Evolutionary conservation across 352 stramenopile species (phyloP).

Genomic region (Phytopythium vexans): DNA sequence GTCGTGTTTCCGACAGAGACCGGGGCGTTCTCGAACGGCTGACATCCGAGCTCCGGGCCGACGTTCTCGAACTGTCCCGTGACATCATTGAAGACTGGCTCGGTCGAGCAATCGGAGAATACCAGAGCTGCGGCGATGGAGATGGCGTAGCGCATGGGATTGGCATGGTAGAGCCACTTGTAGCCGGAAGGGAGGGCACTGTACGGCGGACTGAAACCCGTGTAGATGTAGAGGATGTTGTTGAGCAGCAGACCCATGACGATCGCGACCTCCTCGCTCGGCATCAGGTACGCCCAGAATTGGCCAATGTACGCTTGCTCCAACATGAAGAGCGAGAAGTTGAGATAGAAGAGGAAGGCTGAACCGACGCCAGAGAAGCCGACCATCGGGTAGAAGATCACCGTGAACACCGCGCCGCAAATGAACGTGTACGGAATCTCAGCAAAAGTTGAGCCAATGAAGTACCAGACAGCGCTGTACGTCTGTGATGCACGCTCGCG

Average conservation of each 20-base stretch:
- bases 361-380: conserved; percentile 18
- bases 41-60: conserved; percentile 12
- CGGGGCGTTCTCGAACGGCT: conserved; percentile 6
- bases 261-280: conserved; percentile 26
- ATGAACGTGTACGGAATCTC: conserved; percentile 64
- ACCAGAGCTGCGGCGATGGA: conserved; percentile 5
- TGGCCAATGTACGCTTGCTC: conserved; percentile 63
- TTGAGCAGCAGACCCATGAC: conserved; percentile 29
- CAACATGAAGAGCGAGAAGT: conserved; percentile 50
- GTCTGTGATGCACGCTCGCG: conserved; percentile 81
- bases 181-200: conserved; percentile 18
- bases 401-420: conserved; percentile 31
- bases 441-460: conserved; percentile 54
- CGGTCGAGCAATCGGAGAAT: conserved; percentile 12
- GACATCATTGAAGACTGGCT: not conserved
- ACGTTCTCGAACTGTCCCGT: conserved; percentile 5
- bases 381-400: conserved; percentile 63
- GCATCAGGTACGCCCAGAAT: conserved; percentile 53
- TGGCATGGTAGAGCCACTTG: conserved; percentile 15
- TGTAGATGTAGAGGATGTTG: conserved; percentile 47
- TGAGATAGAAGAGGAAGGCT: conserved; percentile 62
- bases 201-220: conserved; percentile 35
- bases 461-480: conserved; percentile 72
- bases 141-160: too few species aligned
- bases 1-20: conserved; percentile 13